Base-by-base conservation (phyloP, 164 flowering plant genomes). In the Vitis rupestris region DNA sequence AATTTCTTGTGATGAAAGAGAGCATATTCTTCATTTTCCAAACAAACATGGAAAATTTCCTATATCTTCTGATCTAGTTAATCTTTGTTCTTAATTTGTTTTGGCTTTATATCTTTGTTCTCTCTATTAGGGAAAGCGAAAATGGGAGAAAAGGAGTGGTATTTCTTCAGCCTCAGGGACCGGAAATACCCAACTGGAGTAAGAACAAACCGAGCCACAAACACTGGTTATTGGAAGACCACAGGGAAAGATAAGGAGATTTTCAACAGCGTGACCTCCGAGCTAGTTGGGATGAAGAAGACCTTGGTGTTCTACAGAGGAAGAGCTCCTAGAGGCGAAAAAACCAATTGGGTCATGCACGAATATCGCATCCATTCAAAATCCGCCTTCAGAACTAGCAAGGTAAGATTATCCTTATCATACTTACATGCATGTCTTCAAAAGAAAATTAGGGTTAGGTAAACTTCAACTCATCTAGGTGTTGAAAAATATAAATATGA, bases 121-220 rank as follows among this genome's bases (percentile, higher is more conserved):
- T 50, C 31, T 68, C 27, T 8, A 10, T 48, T 58, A 92, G 98
- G 84, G 61, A 94, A 94, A 80, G 98, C 98, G 3, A 94, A 91
- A 68, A 91, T 91, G 97, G 98, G 98, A 75, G 98, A 90, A 66
- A 94, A 91, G 50, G 98, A 93, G 72, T 93, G 97, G 97, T 93
- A 93, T 50, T 93, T 93, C 82, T 93, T 93, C 85, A 88, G 90
- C 79, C 87, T 91, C 0, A 71, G 98, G n/a, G 98, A 93, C 61
- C 78, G 98, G 37, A 94, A 94, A 66, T 94, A 94, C 79, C 98
- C 98, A 8, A 94, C 98, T 0, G 98, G 98, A 2, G 91, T 94
- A 54, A 76, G 98, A 72, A 91, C 98, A 17, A 94, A 94, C 77
- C 84, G 98, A 9, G 97, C 98, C 1, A 93, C 98, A 2, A 87